Evolutionary conservation across 805 yeast genomes (phyloP), one percentile per base, ranked within the genome.

Genomic region (Wickerhamomyces silvicola): DNA sequence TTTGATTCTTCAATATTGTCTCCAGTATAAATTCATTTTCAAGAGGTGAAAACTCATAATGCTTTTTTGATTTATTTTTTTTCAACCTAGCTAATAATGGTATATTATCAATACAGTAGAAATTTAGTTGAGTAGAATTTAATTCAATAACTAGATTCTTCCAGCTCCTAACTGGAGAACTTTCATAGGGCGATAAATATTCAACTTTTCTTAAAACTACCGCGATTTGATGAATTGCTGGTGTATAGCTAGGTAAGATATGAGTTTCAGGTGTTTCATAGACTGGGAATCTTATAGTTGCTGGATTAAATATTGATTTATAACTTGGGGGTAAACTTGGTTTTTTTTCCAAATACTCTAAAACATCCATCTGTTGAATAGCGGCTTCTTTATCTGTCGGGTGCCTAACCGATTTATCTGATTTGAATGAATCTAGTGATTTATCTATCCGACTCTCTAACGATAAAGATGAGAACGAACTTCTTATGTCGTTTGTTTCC

Each of bases 101-200:
- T 5, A 38, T 18, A 14, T 54, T 37, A 27, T 60, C 68, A 10
- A 62, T 60, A 18, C 50, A 46, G 52, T 80, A 81, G 30, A 85
- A 57, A 53, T 80, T 81, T 19, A 85, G 59, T 54, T 82, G 94
- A 2, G 95, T 86, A 13, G 86, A 81, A 60, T 86, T 83, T 27
- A 86, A 62, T 46, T 80, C 90, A 47, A 82, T 61, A 16, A 79
- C 62, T 29, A 68, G 70, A 25, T 67, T 59, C 42, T 66, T 68
- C 95, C 95, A 86, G 14, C 72, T 66, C 38, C 92, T 63, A 10
- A 64, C 52, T 5, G 73, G 65, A 1, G 90, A 66, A 7, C 73
- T 60, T 42, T 78, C 84, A 50, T 77, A 79, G 1, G 95, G 95
- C 6, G 81, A 68, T 4, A 72, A 37, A 78, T 85, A 73, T 55